Base-by-base conservation (phyloP, 1,139 yeast species). In the Pichia sp. region DNA sequence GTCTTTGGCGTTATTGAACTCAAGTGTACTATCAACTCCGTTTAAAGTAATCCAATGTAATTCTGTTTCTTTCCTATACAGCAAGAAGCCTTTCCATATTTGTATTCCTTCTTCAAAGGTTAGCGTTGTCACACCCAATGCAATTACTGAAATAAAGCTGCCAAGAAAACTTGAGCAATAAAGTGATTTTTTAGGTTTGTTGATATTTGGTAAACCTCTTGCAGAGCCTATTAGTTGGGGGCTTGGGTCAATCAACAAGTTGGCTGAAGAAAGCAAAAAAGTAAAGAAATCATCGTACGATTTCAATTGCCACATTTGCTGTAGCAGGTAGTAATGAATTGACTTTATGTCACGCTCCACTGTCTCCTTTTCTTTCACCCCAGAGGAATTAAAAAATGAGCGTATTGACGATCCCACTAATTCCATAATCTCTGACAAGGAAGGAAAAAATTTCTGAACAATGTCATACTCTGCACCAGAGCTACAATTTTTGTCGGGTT, bases 41-140 rank as follows among this genome's bases (percentile, higher is more conserved):
- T 48, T 47, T 2, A 53, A 13, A 13, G 47, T 26, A 70, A 62
- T 11, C 63, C 64, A 56, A 55, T 47, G 42, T 49, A 62, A 44
- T 67, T 68, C 36, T 47, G 60, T 38, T 58, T 65, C 61, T 62
- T 74, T 76, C 56, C 87, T 70, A 64, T 81, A 85, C 30, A 73
- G 74, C 4, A 74, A 68, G 65, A 84, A 81, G 1, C 83, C 76
- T 42, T 72, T 74, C 77, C 82, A 85, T 13, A 86, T 66, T 5
- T 72, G 64, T 10, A 76, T 69, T 1, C 75, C 70, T 60, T 83
- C 87, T 57, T 84, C 87, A 63, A 85, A 85, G 56, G 78, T 80
- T 52, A 86, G 66, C 1, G 80, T 67, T 47, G 77, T 79, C 61
- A 78, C 79, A 10, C 84, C 76, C 4, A 81, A 72, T 0, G 76